Evolutionary conservation across 345 rosid species (phyloP).

Genomic region (Syzygium aromaticum): DNA sequence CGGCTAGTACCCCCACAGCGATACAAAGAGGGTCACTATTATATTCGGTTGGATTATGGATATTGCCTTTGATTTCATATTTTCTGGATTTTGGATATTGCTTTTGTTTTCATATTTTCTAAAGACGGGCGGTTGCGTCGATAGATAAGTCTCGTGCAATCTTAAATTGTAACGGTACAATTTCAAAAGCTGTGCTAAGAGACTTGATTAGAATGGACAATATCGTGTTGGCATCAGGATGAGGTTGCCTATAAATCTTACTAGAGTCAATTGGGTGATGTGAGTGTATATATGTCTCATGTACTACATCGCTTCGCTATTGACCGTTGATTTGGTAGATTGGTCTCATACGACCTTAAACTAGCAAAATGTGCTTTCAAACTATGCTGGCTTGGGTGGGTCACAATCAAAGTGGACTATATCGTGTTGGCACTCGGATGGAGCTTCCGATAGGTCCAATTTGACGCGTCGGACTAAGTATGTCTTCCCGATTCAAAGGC

Average conservation of each 20-base stretch:
- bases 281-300: too few species aligned
- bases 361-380: background rate
- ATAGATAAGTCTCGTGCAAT: fast-evolving
- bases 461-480: background rate
- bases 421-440: background rate
- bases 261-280: background rate
- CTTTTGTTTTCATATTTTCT: background rate
- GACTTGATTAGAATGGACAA: background rate
- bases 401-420: background rate
- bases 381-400: background rate
- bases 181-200: too few species aligned
- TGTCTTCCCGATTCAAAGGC: too few species aligned
- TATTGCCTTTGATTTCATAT: background rate
- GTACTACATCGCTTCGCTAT: background rate
- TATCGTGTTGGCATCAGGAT: background rate
- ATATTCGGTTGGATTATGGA: background rate
- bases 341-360: background rate
- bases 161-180: background rate
- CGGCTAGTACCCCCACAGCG: too few species aligned
- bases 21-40: too few species aligned
- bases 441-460: background rate
- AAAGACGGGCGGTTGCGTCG: too few species aligned
- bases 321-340: background rate
- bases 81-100: background rate
- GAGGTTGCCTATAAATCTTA: background rate